A percentile compares a stretch with the other conserved stretches of the same genome.
Conservation (phyloP, 352 stramenopile genomes). For the Phytopythium delawarense region DNA sequence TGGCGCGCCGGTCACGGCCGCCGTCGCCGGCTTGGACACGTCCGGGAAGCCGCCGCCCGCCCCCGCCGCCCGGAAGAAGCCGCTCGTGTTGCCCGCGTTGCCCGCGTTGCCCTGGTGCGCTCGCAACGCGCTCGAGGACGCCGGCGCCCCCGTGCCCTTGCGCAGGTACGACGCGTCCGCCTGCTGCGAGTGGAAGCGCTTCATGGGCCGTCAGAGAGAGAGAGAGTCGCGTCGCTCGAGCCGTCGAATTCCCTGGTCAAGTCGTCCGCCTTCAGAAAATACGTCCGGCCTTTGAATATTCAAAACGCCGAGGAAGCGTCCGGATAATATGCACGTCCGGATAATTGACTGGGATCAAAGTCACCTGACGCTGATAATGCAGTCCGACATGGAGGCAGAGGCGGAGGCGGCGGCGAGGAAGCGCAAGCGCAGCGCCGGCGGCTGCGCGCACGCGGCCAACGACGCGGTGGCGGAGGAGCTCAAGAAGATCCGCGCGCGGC, state of each 20-base stretch:
- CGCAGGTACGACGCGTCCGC: slow-evolving; percentile 21
- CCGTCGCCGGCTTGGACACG: slow-evolving; percentile 11
- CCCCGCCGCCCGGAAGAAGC: slow-evolving; percentile 3
- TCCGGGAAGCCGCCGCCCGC: not conserved
- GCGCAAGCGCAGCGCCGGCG: slow-evolving; percentile 38
- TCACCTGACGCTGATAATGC: too few species aligned
- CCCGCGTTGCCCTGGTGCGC: not conserved
- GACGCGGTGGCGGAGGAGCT: slow-evolving; percentile 73
- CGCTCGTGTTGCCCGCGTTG: slow-evolving; percentile 3
- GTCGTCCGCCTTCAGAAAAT: too few species aligned
- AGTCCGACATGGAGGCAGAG: not conserved
- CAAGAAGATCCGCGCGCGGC: slow-evolving; percentile 37
- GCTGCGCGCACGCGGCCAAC: slow-evolving; percentile 58
- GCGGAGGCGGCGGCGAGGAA: slow-evolving; percentile 13
- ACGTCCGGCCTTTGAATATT: slow-evolving; percentile 16
- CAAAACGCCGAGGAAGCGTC: slow-evolving; percentile 18
- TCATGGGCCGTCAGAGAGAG: slow-evolving; percentile 11
- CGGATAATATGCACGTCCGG: slow-evolving; percentile 4
- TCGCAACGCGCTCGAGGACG: not conserved
- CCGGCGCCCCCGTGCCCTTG: slow-evolving; percentile 13
- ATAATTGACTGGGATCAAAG: not conserved
- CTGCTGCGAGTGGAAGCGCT: slow-evolving; percentile 28
- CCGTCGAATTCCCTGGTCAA: too few species aligned
- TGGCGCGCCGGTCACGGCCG: slow-evolving; percentile 12
- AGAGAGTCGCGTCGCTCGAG: not conserved